These are phyloP conservation scores for Acacia concinna DNA, from an alignment of 331 rosid genomes.

Conservation along the genomic window DNA sequence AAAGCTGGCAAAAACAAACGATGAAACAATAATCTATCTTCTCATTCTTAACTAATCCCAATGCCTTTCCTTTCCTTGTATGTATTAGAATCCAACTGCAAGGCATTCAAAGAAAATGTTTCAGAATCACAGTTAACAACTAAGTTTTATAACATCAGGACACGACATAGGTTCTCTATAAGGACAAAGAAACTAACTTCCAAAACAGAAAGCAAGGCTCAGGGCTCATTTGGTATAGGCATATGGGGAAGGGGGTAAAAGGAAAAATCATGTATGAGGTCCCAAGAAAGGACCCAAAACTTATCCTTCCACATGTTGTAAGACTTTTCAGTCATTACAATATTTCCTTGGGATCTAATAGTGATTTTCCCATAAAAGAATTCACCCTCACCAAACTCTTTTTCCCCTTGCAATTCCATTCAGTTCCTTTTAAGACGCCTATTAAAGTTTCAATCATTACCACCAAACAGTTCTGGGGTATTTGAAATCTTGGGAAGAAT, in stretches of 20 bases:
- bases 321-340: no score
- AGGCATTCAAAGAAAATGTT: neutral
- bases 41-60: slow-evolving; percentile 17
- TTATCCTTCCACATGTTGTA: no score
- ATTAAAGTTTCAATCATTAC: neutral
- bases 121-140: neutral
- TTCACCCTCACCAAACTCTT: neutral
- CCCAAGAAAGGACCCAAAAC: no score
- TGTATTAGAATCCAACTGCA: slow-evolving; percentile 11
- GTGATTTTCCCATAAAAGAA: neutral
- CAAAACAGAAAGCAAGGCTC: neutral
- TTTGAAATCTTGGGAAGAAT: neutral
- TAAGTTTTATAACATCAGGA: neutral
- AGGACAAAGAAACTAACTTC: neutral
- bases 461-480: neutral
- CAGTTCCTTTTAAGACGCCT: neutral
- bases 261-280: no score
- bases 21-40: slow-evolving; percentile 3
- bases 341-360: no score
- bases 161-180: neutral
- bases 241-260: no score
- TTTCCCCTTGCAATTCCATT: neutral
- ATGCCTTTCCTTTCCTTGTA: slow-evolving; percentile 21
- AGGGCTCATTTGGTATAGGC: neutral
- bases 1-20: neutral